phyloP scores from a whole-genome alignment of 2,329 filamentous ascomycete genomes.

The Ophiostoma angusticollis region DNA sequence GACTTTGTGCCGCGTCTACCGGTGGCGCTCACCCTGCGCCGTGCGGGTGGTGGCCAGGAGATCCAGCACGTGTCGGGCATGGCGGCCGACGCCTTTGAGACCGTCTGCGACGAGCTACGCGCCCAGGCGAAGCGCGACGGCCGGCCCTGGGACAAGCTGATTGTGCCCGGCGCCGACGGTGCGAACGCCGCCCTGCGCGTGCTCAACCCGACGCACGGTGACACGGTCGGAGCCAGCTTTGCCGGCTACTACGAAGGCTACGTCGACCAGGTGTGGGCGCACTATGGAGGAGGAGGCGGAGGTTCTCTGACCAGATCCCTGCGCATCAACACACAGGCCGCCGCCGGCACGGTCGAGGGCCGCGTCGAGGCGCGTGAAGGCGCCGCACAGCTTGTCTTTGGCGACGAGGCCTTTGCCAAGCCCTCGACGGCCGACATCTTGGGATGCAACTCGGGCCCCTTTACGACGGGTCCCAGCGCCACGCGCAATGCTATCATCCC shows the following conservation, averaged over 20 bases:
- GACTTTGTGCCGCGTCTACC: constrained; percentile 49
- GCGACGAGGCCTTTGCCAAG: constrained; percentile 33
- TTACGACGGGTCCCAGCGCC: constrained; percentile 30
- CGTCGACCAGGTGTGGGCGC: constrained; percentile 30
- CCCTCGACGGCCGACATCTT: constrained; percentile 53
- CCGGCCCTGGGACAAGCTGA: constrained; percentile 47
- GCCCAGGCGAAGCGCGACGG: constrained; percentile 44
- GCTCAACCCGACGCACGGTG: constrained; percentile 31
- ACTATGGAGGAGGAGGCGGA: constrained; percentile 17
- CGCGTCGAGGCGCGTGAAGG: constrained; percentile 27
- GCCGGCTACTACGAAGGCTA: constrained; percentile 30
- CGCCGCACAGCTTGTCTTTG: constrained; percentile 14
- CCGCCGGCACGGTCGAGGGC: constrained; percentile 39
- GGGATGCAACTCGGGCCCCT: constrained; percentile 51
- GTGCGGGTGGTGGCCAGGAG: constrained; percentile 21
- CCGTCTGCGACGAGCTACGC: constrained; percentile 38
- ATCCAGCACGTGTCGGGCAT: constrained; percentile 46
- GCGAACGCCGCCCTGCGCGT: constrained; percentile 23
- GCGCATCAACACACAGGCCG: constrained; percentile 52
- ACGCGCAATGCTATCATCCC: constrained; percentile 33
- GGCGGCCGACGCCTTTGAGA: constrained; percentile 40
- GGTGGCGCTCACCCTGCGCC: constrained; percentile 37
- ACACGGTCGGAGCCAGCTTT: constrained; percentile 31
- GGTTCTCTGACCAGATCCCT: constrained; percentile 22
- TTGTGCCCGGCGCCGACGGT: constrained; percentile 20